Percentiles rank a stretch among this genome's conserved stretches.
Evolutionary conservation across 148 eudicot genomes (phyloP).

Genomic region (Pharnaceum exiguum): DNA sequence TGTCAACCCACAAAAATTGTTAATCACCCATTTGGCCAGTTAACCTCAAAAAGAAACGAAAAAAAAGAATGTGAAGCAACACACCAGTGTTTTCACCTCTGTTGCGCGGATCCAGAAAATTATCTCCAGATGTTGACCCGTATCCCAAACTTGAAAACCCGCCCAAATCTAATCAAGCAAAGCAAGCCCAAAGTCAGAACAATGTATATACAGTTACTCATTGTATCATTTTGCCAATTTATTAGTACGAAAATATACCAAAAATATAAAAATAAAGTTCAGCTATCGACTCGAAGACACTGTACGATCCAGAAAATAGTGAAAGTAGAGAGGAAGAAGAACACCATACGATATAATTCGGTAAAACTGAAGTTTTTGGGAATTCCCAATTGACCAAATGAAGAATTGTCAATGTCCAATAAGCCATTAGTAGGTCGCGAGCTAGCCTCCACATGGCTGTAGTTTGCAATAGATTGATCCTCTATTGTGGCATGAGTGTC

Average conservation of each 20-base stretch:
- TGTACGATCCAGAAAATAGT: background rate
- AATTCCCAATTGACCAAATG: slow-evolving; percentile 55
- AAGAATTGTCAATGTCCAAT: slow-evolving; percentile 37
- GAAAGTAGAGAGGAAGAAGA: background rate
- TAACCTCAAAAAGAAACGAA: background rate
- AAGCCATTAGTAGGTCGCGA: slow-evolving; percentile 48
- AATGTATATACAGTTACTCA: background rate
- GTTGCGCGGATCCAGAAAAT: slow-evolving; percentile 42
- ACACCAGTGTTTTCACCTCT: slow-evolving; percentile 57
- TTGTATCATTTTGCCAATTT: background rate
- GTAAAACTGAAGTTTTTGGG: slow-evolving; percentile 58
- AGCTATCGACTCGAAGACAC: background rate
- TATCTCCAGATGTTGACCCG: slow-evolving; percentile 39
- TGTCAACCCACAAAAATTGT: slow-evolving; percentile 9
- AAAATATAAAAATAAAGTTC: background rate
- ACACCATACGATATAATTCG: slow-evolving; percentile 49
- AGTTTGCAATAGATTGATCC: slow-evolving; percentile 50
- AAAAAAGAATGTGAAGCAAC: slow-evolving; percentile 4
- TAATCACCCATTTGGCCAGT: background rate
- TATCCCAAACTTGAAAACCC: slow-evolving; percentile 51
- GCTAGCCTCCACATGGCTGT: slow-evolving; percentile 44
- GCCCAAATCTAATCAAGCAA: slow-evolving; percentile 42
- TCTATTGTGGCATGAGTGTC: slow-evolving; percentile 39
- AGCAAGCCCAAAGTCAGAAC: slow-evolving; percentile 9
- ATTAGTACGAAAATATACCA: background rate